A percentile compares a stretch with the other conserved stretches of the same genome.
Evolutionary conservation across 768 basidiomycete genomes (phyloP).

Genomic region (Trametes coccinea): DNA sequence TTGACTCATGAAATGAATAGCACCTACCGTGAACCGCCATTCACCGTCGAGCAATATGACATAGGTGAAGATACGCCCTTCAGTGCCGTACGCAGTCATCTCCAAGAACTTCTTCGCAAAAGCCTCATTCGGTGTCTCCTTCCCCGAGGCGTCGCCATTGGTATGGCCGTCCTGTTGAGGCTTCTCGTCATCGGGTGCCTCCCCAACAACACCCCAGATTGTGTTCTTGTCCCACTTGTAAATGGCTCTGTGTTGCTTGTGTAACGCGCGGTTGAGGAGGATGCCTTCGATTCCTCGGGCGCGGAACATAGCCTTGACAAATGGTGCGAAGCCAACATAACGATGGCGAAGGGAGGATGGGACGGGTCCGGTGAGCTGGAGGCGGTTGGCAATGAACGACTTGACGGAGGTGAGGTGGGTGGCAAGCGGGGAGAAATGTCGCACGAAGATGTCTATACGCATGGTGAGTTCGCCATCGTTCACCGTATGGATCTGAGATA

Average conservation of each 20-base stretch:
- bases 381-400: conserved; percentile 46
- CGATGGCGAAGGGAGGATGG: conserved; percentile 39
- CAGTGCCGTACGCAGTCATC: conserved; percentile 43
- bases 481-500: too few species aligned
- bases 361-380: conserved; percentile 47
- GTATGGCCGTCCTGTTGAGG: neutral
- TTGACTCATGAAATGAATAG: too few species aligned
- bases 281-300: conserved; percentile 39
- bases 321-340: conserved; percentile 41
- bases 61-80: conserved; percentile 46
- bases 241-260: conserved; percentile 42
- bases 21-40: conserved; percentile 40
- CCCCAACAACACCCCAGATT: conserved; percentile 36
- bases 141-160: neutral
- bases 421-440: conserved; percentile 44
- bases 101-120: conserved; percentile 41
- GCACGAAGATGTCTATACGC: conserved; percentile 32
- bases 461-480: too few species aligned
- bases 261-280: conserved; percentile 40
- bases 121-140: conserved; percentile 19
- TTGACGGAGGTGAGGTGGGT: conserved; percentile 25
- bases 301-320: conserved; percentile 45
- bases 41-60: conserved; percentile 46
- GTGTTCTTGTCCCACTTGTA: conserved; percentile 42
- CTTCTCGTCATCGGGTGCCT: neutral